Conservation (phyloP, 352 stramenopile genomes). For the Globisporangium emineosum region DNA sequence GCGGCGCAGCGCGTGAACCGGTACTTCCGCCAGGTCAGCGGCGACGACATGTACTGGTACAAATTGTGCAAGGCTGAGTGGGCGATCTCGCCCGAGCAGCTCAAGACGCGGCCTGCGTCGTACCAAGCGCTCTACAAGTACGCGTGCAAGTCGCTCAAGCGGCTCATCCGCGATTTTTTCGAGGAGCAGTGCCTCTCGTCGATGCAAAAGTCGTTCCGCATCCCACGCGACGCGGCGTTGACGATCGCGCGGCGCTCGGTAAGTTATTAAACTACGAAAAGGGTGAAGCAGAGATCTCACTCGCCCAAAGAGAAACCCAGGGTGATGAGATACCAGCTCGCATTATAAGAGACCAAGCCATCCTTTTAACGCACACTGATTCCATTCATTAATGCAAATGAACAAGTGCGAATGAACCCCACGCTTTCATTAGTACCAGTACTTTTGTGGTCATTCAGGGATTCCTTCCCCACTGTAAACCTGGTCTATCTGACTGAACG, state of each 20-base stretch:
- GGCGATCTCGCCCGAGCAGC: constrained; percentile 69
- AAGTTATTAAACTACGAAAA: neutral
- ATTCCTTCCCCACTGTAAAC: neutral
- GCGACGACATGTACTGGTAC: constrained; percentile 65
- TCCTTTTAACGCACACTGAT: neutral
- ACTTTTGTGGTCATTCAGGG: neutral
- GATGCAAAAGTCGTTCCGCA: constrained; percentile 66
- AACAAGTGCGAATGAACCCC: neutral
- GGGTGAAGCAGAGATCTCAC: neutral
- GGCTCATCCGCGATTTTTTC: constrained; percentile 73
- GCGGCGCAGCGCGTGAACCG: constrained; percentile 51
- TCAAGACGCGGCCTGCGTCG: constrained; percentile 50
- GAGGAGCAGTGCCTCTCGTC: constrained; percentile 75
- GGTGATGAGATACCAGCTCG: neutral
- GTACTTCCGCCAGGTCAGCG: constrained; percentile 45
- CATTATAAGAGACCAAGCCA: constrained; percentile 8
- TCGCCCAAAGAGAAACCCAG: neutral
- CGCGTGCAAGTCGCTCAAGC: constrained; percentile 64
- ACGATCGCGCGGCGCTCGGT: constrained; percentile 38
- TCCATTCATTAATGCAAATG: neutral
- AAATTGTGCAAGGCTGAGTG: constrained; percentile 68
- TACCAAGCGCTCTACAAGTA: constrained; percentile 79
- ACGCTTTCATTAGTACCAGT: neutral
- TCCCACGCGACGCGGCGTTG: constrained; percentile 57
- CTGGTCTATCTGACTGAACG: constrained; percentile 24